Evolutionary conservation across 1,284 basidiomycete species (phyloP).

Genomic region (Cryptococcus amylolentus): DNA sequence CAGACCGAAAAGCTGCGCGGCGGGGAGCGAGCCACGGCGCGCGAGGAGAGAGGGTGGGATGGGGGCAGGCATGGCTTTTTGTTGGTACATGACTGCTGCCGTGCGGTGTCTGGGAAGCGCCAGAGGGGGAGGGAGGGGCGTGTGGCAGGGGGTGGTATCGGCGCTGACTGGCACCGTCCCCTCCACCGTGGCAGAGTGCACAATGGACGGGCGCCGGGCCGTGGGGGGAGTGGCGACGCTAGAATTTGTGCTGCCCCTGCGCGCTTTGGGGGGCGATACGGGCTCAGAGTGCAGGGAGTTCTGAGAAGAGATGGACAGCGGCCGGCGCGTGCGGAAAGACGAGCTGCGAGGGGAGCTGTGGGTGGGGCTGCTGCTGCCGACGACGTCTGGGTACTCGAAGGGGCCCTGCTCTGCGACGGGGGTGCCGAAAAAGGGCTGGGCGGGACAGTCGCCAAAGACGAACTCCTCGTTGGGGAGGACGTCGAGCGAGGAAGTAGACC

Average conservation of each 20-base stretch:
- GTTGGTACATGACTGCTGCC: slow-evolving; percentile 20
- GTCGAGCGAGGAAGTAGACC: neutral
- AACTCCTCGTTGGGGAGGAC: slow-evolving; percentile 6
- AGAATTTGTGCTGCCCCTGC: slow-evolving; percentile 16
- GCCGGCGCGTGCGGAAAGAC: neutral
- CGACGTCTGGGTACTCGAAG: slow-evolving; percentile 32
- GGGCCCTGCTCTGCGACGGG: slow-evolving; percentile 33
- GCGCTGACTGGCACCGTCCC: neutral
- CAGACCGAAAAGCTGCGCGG: slow-evolving; percentile 15
- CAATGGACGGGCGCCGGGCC: slow-evolving; percentile 14
- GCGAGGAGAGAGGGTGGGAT: slow-evolving; percentile 30
- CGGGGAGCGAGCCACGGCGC: slow-evolving; percentile 21
- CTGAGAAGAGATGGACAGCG: neutral
- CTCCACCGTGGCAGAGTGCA: slow-evolving; percentile 14
- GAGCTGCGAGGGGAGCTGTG: neutral
- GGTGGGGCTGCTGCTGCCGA: neutral
- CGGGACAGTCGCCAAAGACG: slow-evolving; percentile 21
- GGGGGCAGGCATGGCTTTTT: slow-evolving; percentile 19
- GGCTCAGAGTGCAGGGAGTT: neutral
- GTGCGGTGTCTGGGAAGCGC: neutral
- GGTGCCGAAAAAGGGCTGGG: slow-evolving; percentile 18
- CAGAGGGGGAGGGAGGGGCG: neutral
- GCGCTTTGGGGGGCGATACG: slow-evolving; percentile 10
- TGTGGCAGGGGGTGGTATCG: neutral
- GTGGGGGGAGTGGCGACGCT: slow-evolving; percentile 15